Evolutionary conservation across 805 yeast species (phyloP), one percentile per base, ranked within the genome.

Genomic region (Vanderwaltozyma verrucispora): DNA sequence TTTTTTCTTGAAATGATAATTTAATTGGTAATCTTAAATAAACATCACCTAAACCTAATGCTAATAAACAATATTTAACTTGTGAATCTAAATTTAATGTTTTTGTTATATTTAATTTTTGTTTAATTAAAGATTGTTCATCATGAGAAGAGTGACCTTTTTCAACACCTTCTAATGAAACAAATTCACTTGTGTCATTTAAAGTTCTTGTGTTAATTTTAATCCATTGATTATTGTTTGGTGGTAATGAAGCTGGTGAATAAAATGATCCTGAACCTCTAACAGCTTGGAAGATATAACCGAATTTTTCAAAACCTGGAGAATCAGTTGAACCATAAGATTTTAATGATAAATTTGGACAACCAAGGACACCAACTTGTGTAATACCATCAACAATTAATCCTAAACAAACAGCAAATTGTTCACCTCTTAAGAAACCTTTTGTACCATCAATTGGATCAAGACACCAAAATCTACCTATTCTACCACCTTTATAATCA

Each of bases 371-470:
- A 35, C 98, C 98, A 34, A 92, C 69, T 43, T 80, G 77, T 1
- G 86, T 94, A 35, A 74, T 67, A 12, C 95, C 94, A 52, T 88
- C 81, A 23, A 77, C 94, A 33, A 92, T 78, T 47, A 92, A 64
- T 0, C 95, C 96, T 32, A 92, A 66, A 56, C 99, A 92, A 1
- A 92, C 94, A 2, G 98, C 96, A 60, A 86, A 92, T 56, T 92
- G 99, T 46, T 88, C 96, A 33, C 95, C 94, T 54, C 99, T 71
- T 38, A 92, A 65, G 56, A 92, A 92, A 0, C 99, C 99, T 58
- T 80, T 92, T 16, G 99, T 92, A 7, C 99, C 99, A 55, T 92
- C 99, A 44, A 92, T 88, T 28, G 99, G 99, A 54, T 92, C 99
- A 52, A 92, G 65, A 1, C 96, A 95, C 99, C 99, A 92, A 56